Evolutionary conservation across 192 early-diverging fungal species (phyloP), one percentile per base, ranked within the genome.

Genomic region (Tieghemiomyces parasiticus): DNA sequence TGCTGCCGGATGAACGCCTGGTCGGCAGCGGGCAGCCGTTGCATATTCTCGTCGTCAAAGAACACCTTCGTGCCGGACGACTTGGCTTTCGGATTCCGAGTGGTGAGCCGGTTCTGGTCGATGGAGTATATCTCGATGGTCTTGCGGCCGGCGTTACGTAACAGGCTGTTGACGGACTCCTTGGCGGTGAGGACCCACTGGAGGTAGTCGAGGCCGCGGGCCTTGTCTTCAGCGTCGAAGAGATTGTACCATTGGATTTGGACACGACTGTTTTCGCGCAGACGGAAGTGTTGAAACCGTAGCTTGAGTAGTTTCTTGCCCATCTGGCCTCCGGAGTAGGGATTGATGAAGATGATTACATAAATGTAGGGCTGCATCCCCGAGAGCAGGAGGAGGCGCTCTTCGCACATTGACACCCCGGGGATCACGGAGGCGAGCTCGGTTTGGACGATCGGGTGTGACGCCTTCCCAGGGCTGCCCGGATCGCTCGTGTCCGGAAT

Each of bases 301-400:
- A 87, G 68, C 35, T 78, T 62, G 52, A 82, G 69, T 56, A 88
- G 67, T 47, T 71, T 73, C 16, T 67, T 61, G 0, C 85, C 85
- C 46, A 85, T 77, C 61, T 79, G 80, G 61, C 84, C 82, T 22
- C 85, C 85, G 0, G 80, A 82, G 4, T 78, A 66, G 16, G 85
- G 85, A 61, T 87, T 87, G 32, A 80, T 78, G 67, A 87, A 87
- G 24, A 87, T 84, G 59, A 87, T 83, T 30, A 85, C 72, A 56
- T 84, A 81, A 8, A 76, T 67, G n/a, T 65, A 74, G 2, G 84
- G 82, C 46, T 76, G 55, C n/a, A 58, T 4, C 4, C 28, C 33
- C 33, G 34, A 25, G 4, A 58, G 10, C 4, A 58, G 32, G n/a
- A 58, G 24, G 20, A 58, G 13, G 0, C 55, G 33, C 32, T 58